Evolutionary conservation across 176 grass and related monocot genomes (phyloP), one percentile per base, ranked within the genome.

Genomic region (Echinochloa phyllopogon): DNA sequence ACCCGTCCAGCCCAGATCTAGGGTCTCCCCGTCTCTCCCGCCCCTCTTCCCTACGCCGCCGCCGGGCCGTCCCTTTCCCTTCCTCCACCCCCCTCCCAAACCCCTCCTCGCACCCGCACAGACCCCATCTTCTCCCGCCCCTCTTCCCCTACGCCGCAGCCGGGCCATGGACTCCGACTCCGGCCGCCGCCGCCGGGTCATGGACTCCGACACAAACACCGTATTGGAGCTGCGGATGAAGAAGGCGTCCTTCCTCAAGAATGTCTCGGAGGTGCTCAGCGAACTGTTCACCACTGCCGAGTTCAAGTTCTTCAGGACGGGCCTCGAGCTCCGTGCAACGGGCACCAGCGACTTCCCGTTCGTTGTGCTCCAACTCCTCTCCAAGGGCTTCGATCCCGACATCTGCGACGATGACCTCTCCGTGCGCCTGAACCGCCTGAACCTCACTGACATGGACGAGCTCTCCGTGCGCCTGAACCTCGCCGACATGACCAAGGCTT

Each of bases 401-500:
- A 9, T 41, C 39, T 69, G 65, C 65, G 18, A 74, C 25, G 29
- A 33, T 2, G 29, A 33, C 29, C 29, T 33, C 29, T 33, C 29
- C 29, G 29, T 33, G 29, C 29, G 29, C 29, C 29, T 33, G 29
- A 33, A 33, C 29, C 2, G 27, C 72, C 48, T 74, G 8, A 53
- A 53, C 70, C 47, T 74, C n/a, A n/a, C n/a, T n/a, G n/a, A n/a
- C n/a, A n/a, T n/a, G n/a, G n/a, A n/a, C n/a, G n/a, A n/a, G n/a
- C n/a, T n/a, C n/a, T n/a, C n/a, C n/a, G n/a, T n/a, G n/a, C n/a
- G n/a, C n/a, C n/a, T n/a, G n/a, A n/a, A n/a, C n/a, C n/a, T n/a
- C 72, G 72, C 47, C 72, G 72, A 74, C 72, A 53, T 74, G 72
- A 29, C 27, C 48, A 21, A 20, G 14, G 48, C 27, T 21, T 37